Evolutionary conservation across 2,329 filamentous ascomycete genomes (phyloP), one percentile per base, ranked within the genome.

Genomic region (Fusarium algeriense): DNA sequence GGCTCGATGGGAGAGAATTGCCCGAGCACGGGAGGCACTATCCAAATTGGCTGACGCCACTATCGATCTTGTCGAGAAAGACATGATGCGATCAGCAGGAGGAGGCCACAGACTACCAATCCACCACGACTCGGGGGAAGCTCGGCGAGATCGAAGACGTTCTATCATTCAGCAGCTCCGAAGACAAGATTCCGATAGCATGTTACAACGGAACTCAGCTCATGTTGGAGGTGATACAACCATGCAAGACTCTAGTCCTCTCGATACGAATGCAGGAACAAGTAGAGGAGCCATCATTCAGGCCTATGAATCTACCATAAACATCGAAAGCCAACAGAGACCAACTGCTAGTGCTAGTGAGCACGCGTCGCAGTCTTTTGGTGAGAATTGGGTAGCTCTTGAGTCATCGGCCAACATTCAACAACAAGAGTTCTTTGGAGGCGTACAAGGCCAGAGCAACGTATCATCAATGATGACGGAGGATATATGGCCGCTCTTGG

Each of bases 41-140:
- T 60, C 38, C 1, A 66, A 41, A 60, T 41, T 66, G 8, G 63
- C 63, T 5, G 63, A 66, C 32, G 63, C 61, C 11, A 66, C 63
- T 7, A 32, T 66, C 8, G 61, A 66, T 2, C 52, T 66, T 1
- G 43, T 66, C 1, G 63, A 66, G 44, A 66, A 66, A 20, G 44
- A 52, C 1, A 17, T 35, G 19, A 19, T 28, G n/a, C 14, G 34
- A 17, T 19, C 44, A 15, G 19, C 34, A 3, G 61, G 46, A 5
- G 50, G 15, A 1, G 3, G 17, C 0, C 6, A 26, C 1, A 34
- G 19, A 7, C 1, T 13, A 10, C 32, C 19, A 11, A 13, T 8
- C 13, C 30, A 17, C 2, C 63, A 66, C 0, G 3, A 28, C 8
- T 20, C 12, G 0, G 46, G 17, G 7, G 61, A 66, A 11, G 17